Conservation (phyloP, 805 yeast genomes). For the Candida loeiensis region DNA sequence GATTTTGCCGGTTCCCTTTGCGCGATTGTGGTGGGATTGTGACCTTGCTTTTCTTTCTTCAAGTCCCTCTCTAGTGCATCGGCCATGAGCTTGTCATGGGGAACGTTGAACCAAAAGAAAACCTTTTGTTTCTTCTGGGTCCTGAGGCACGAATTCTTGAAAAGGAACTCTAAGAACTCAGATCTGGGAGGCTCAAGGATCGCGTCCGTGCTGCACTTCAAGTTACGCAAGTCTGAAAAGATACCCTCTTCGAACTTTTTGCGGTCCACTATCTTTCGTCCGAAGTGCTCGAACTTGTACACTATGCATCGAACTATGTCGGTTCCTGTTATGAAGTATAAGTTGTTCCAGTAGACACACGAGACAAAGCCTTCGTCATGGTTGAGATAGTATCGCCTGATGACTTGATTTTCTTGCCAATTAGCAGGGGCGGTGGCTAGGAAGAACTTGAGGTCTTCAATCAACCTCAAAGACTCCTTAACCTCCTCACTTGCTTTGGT, state of each 20-base stretch:
- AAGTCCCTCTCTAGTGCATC: constrained; percentile 93
- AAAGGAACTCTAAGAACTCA: constrained; percentile 75
- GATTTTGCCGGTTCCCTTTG: constrained; percentile 75
- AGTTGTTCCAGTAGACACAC: constrained; percentile 88
- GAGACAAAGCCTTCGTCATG: constrained; percentile 90
- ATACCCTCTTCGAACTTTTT: constrained; percentile 97
- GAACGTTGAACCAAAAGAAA: constrained; percentile 94
- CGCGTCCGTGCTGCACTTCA: constrained; percentile 86
- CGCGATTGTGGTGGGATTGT: constrained; percentile 69
- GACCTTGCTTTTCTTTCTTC: constrained; percentile 65
- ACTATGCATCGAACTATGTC: constrained; percentile 92
- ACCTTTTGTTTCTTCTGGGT: constrained; percentile 97
- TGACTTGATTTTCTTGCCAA: constrained; percentile 86
- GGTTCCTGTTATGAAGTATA: constrained; percentile 90
- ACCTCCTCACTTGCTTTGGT: constrained; percentile 15
- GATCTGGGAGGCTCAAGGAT: constrained; percentile 84
- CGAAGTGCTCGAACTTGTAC: constrained; percentile 85
- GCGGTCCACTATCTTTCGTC: constrained; percentile 76
- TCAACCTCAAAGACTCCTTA: constrained; percentile 53
- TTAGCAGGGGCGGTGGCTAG: constrained; percentile 91
- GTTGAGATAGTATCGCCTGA: constrained; percentile 78
- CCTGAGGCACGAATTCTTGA: constrained; percentile 80
- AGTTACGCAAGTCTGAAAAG: constrained; percentile 81
- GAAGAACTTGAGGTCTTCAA: constrained; percentile 80
- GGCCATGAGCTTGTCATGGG: constrained; percentile 85